phyloP scores from a whole-genome alignment of 768 basidiomycete species.

The Naganishia friedmannii region DNA sequence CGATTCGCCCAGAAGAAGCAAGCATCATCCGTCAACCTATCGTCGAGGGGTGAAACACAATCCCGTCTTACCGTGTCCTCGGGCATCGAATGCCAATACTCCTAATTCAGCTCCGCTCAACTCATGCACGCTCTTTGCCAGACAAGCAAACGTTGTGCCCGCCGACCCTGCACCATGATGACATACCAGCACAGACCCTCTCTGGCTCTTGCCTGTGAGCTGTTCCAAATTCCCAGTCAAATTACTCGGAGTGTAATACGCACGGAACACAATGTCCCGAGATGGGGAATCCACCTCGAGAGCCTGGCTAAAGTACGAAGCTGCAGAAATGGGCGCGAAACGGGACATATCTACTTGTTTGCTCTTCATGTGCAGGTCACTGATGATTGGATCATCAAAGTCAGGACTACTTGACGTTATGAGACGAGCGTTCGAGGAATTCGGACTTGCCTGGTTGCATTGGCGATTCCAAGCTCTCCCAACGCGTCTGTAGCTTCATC shows the following conservation, averaged over 20 bases:
- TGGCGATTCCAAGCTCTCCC: slow-evolving; percentile 50
- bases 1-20: not conserved
- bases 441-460: not conserved
- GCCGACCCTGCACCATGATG: slow-evolving; percentile 97
- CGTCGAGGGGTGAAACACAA: not conserved
- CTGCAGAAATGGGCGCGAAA: slow-evolving; percentile 74
- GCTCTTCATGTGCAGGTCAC: slow-evolving; percentile 59
- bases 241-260: slow-evolving; percentile 76
- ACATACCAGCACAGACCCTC: slow-evolving; percentile 73
- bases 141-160: slow-evolving; percentile 80
- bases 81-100: slow-evolving; percentile 73
- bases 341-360: slow-evolving; percentile 62
- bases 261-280: slow-evolving; percentile 66
- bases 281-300: slow-evolving; percentile 68
- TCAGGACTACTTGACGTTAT: no score
- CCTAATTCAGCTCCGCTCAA: slow-evolving; percentile 70
- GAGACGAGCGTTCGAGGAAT: no score
- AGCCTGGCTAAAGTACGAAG: slow-evolving; percentile 73
- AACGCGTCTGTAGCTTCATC: slow-evolving; percentile 63
- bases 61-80: slow-evolving; percentile 74
- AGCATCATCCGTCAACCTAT: not conserved
- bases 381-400: not conserved
- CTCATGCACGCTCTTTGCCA: slow-evolving; percentile 73
- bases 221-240: slow-evolving; percentile 36
- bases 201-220: slow-evolving; percentile 26